Evolutionary conservation across 805 yeast genomes (phyloP).

Genomic region (Yarrowia phangngaensis): DNA sequence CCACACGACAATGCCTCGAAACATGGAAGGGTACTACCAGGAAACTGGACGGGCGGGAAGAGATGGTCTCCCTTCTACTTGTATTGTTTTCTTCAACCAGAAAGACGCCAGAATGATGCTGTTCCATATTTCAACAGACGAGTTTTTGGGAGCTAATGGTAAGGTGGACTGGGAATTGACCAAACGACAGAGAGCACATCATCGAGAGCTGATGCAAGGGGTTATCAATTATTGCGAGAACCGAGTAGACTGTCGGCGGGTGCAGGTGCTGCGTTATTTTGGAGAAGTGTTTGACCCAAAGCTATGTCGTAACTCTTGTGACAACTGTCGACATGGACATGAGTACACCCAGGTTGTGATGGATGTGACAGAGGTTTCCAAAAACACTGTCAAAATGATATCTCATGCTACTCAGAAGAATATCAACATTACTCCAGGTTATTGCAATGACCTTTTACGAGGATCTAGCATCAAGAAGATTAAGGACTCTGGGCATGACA

Average conservation of each 20-base stretch:
- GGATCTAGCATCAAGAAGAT: constrained; percentile 68
- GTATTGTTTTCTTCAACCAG: constrained; percentile 76
- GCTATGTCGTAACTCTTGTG: constrained; percentile 71
- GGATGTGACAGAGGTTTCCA: constrained; percentile 68
- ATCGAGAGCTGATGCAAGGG: constrained; percentile 68
- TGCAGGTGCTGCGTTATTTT: constrained; percentile 84
- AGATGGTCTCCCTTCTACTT: constrained; percentile 79
- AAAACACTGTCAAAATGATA: constrained; percentile 57
- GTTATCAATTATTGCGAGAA: constrained; percentile 92
- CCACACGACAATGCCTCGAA: constrained; percentile 83
- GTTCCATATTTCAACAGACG: constrained; percentile 74
- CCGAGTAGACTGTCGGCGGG: constrained; percentile 81
- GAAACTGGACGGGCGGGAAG: constrained; percentile 99
- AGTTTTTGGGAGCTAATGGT: constrained; percentile 33
- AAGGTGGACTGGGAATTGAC: constrained; percentile 41
- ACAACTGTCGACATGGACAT: constrained; percentile 61
- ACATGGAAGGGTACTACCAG: constrained; percentile 93
- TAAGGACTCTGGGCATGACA: constrained; percentile 58
- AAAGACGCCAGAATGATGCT: constrained; percentile 75
- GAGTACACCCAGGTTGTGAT: constrained; percentile 30
- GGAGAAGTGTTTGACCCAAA: constrained; percentile 71
- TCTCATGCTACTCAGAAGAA: constrained; percentile 45
- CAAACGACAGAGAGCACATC: constrained; percentile 64
- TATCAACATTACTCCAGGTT: constrained; percentile 66
- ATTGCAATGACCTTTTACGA: constrained; percentile 77